phyloP scores from a whole-genome alignment of 495 filamentous ascomycete genomes.

The Saxispiralis lemnorum region DNA sequence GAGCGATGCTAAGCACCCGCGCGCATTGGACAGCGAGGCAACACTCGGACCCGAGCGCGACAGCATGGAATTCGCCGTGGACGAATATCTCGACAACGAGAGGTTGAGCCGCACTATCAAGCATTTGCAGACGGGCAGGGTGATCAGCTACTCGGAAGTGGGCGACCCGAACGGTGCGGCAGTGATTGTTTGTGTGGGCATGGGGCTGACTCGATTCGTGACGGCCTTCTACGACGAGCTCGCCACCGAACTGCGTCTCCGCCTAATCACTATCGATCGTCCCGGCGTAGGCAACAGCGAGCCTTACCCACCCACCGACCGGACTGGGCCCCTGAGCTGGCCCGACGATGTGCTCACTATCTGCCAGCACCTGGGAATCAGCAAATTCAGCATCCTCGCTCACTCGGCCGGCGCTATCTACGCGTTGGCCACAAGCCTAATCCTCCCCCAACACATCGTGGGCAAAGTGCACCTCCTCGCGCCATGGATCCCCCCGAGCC shows the following conservation, averaged over 20 bases:
- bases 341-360: slow-evolving; percentile 96
- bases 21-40: background rate
- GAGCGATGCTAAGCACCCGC: slow-evolving; percentile 9
- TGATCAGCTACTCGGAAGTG: slow-evolving; percentile 92
- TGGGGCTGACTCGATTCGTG: slow-evolving; percentile 91
- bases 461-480: slow-evolving; percentile 89
- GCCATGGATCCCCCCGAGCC: slow-evolving; percentile 96
- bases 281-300: slow-evolving; percentile 91
- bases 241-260: slow-evolving; percentile 68
- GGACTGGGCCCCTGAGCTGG: slow-evolving; percentile 77
- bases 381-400: slow-evolving; percentile 92
- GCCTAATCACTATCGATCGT: slow-evolving; percentile 84
- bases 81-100: slow-evolving; percentile 66
- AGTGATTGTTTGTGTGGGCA: slow-evolving; percentile 91
- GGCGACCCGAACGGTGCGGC: slow-evolving; percentile 82
- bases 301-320: slow-evolving; percentile 45
- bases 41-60: slow-evolving; percentile 27
- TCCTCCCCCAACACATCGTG: slow-evolving; percentile 89
- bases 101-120: slow-evolving; percentile 71
- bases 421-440: slow-evolving; percentile 82
- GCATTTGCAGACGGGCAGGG: slow-evolving; percentile 67
- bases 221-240: slow-evolving; percentile 97
- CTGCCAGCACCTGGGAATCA: slow-evolving; percentile 81
- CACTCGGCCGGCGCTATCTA: slow-evolving; percentile 97
- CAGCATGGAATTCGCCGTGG: slow-evolving; percentile 73